Evolutionary conservation across 208 protist genomes (phyloP).

Genomic region (Ichthyophonus hoferi): DNA sequence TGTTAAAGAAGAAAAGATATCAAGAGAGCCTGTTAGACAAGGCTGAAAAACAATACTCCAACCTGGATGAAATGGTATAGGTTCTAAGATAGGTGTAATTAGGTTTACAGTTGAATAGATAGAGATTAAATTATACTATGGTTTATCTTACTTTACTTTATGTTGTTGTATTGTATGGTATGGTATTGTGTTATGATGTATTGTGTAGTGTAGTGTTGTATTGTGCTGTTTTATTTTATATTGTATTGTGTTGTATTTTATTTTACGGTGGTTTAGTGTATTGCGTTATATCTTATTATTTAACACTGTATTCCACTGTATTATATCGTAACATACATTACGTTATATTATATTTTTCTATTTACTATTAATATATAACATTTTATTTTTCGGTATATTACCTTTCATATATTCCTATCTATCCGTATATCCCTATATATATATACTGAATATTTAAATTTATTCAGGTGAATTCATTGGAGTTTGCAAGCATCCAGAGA

Average conservation of each 20-base stretch:
- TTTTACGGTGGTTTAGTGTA: neutral
- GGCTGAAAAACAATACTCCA: conserved; percentile 5
- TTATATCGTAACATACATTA: neutral
- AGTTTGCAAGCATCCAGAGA: conserved; percentile 39
- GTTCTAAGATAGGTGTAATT: no score
- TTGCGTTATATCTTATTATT: neutral
- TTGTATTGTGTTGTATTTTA: neutral
- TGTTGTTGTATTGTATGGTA: neutral
- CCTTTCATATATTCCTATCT: conserved; percentile 2
- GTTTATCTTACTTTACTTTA: neutral
- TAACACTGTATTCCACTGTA: neutral
- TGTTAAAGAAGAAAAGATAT: conserved; percentile 28
- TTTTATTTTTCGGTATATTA: no score
- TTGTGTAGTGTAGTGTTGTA: neutral
- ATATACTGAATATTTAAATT: no score
- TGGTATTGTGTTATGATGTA: neutral
- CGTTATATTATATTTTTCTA: no score
- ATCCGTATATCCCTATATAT: no score
- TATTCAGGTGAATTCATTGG: conserved; percentile 33
- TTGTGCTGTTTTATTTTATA: neutral
- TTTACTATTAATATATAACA: no score
- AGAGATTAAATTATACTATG: neutral
- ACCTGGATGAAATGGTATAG: conserved; percentile 38
- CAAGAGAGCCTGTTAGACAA: conserved; percentile 25
- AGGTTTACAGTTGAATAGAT: no score